These are phyloP conservation scores for Alternaria angustiovoidea DNA, from an alignment of 2,329 filamentous ascomycete species.

Conservation along the genomic window DNA sequence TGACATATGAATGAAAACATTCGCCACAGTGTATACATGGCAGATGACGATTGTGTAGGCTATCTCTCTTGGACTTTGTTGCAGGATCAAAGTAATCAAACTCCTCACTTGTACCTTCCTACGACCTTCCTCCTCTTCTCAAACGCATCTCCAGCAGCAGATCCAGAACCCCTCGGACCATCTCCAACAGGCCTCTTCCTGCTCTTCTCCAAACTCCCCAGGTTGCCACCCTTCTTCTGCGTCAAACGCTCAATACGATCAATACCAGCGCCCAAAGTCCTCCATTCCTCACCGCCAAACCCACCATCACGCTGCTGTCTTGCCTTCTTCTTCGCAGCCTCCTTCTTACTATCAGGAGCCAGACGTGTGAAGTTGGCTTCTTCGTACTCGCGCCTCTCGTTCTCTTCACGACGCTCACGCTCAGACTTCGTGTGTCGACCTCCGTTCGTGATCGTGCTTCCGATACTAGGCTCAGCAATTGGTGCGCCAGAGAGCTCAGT, in stretches of 20 bases:
- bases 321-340: conserved; percentile 69
- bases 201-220: conserved; percentile 77
- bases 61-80: not conserved
- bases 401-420: conserved; percentile 77
- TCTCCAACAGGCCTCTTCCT: conserved; percentile 81
- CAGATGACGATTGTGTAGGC: not conserved
- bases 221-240: conserved; percentile 65
- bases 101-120: conserved; percentile 31
- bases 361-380: conserved; percentile 90
- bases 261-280: conserved; percentile 81
- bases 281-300: conserved; percentile 95
- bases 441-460: conserved; percentile 81
- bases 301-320: conserved; percentile 54
- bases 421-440: conserved; percentile 82
- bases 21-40: not conserved
- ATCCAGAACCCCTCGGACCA: conserved; percentile 71
- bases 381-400: conserved; percentile 84
- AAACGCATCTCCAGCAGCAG: conserved; percentile 76
- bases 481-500: conserved; percentile 85
- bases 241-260: conserved; percentile 88
- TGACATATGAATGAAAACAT: not conserved
- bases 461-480: conserved; percentile 86
- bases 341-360: conserved; percentile 88
- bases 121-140: conserved; percentile 56
- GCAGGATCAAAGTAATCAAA: not conserved